Conservation (phyloP, 1,284 basidiomycete genomes). For the Volvariella volvacea region DNA sequence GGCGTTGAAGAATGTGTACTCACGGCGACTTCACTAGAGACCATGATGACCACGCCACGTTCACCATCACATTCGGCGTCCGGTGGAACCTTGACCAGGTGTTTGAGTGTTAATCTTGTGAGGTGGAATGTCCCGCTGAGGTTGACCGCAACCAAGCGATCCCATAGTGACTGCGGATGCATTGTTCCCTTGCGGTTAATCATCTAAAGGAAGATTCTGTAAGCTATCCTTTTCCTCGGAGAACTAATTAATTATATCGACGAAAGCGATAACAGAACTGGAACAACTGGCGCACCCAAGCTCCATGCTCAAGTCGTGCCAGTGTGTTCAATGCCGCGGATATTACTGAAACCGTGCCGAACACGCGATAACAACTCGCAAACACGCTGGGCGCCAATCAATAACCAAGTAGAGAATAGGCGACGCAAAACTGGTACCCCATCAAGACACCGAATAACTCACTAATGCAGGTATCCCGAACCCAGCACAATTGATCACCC, state of each 20-base stretch:
- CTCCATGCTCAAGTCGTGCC: no score
- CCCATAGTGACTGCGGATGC: slow-evolving; percentile 43
- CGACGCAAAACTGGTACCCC: no score
- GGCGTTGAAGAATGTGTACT: slow-evolving; percentile 14
- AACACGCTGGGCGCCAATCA: no score
- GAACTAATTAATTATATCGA: no score
- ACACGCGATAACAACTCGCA: no score
- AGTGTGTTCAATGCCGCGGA: no score
- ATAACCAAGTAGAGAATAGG: no score
- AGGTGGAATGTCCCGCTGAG: slow-evolving; percentile 50
- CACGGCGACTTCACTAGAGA: slow-evolving; percentile 49
- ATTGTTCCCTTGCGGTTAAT: slow-evolving; percentile 37
- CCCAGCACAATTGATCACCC: slow-evolving; percentile 50
- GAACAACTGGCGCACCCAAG: no score
- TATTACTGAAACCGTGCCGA: no score
- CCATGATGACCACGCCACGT: slow-evolving; percentile 46
- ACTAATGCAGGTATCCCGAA: slow-evolving; percentile 31
- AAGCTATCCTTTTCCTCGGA: no score
- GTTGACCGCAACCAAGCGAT: slow-evolving; percentile 44
- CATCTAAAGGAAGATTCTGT: slow-evolving; percentile 21
- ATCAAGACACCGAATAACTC: background rate
- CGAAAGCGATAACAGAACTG: no score
- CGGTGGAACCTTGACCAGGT: slow-evolving; percentile 38
- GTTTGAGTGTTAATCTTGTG: slow-evolving; percentile 41
- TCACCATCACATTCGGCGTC: slow-evolving; percentile 42